These are phyloP conservation scores for Colletotrichum sp. DNA, from an alignment of 2,329 filamentous ascomycete species.

Conservation along the genomic window DNA sequence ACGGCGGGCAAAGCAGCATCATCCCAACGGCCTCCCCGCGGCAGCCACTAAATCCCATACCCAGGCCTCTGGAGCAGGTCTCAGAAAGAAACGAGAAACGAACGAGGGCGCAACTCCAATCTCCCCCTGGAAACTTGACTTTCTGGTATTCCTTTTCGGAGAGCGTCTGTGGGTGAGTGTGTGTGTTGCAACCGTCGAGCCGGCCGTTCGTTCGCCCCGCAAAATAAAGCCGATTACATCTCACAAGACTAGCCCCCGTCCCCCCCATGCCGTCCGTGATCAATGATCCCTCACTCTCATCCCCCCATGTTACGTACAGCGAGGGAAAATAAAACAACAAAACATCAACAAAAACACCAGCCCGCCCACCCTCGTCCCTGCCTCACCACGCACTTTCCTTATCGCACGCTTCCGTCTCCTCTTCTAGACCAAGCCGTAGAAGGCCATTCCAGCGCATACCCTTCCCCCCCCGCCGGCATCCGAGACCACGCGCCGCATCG, in stretches of 20 bases:
- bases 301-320: not conserved
- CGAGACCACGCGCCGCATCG: constrained; percentile 10
- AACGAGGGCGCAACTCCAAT: not conserved
- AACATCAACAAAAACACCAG: constrained; percentile 11
- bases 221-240: constrained; percentile 1
- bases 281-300: not conserved
- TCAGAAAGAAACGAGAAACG: not conserved
- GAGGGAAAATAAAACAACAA: not conserved
- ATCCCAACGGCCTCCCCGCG: constrained; percentile 11
- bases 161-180: not conserved
- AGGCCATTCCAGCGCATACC: not conserved
- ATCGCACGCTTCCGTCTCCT: not conserved
- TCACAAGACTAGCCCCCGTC: not conserved
- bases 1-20: not conserved
- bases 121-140: not conserved
- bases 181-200: not conserved
- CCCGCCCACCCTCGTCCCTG: not conserved
- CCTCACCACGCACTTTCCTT: not conserved
- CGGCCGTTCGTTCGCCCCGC: not conserved
- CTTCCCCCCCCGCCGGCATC: not conserved
- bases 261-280: not conserved
- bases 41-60: constrained; percentile 12
- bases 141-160: not conserved
- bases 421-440: not conserved
- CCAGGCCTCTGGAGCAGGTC: constrained; percentile 1